A percentile compares a stretch with the other conserved stretches of the same genome.
Conservation (phyloP, 73 alveolate species). For the Symbiodinium pilosum region DNA sequence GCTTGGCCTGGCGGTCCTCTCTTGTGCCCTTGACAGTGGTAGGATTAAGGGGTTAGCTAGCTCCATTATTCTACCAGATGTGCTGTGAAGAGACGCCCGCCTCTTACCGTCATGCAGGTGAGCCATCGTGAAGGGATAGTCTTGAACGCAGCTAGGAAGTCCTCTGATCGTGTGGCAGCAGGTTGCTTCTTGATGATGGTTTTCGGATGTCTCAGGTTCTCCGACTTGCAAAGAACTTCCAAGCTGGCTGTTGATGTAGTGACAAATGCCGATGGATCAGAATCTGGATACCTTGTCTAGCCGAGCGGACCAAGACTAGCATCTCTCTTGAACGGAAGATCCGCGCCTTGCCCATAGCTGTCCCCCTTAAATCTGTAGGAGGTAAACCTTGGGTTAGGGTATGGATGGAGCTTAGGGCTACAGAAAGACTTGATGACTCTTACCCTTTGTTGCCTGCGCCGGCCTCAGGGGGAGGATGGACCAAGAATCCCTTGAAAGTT, state of each 20-base stretch:
- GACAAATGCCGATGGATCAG: background rate
- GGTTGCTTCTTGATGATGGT: constrained; percentile 13
- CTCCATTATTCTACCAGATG: background rate
- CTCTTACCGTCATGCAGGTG: background rate
- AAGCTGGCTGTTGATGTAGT: background rate
- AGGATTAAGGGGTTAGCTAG: background rate
- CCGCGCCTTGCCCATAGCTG: background rate
- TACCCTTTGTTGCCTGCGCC: background rate
- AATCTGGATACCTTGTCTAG: background rate
- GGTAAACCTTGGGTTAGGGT: background rate
- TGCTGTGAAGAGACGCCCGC: background rate
- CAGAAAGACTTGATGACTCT: background rate
- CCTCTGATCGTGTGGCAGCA: background rate
- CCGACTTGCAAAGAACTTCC: background rate
- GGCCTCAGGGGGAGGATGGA: background rate
- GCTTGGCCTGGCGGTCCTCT: background rate
- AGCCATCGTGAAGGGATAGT: background rate
- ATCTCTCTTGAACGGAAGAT: background rate
- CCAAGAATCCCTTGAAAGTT: background rate
- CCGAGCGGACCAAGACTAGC: constrained; percentile 5
- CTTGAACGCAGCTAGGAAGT: no score
- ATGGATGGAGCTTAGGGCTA: background rate
- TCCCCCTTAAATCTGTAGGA: background rate
- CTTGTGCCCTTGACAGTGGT: background rate
- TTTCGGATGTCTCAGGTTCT: background rate